phyloP scores from a whole-genome alignment of 2,329 filamentous ascomycete genomes.

The Microsporum audouinii region DNA sequence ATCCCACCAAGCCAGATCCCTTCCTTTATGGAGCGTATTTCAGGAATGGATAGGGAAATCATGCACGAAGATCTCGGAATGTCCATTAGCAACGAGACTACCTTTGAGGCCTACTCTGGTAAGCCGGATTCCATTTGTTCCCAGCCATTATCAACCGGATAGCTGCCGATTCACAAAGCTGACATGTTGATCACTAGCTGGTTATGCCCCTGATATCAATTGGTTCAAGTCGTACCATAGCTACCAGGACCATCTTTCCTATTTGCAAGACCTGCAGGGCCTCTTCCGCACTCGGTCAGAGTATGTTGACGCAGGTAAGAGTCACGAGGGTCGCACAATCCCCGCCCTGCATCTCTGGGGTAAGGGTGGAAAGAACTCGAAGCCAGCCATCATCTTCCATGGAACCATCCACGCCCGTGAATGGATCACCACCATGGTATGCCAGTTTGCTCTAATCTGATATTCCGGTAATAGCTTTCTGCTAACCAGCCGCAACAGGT shows the following conservation, averaged over 20 bases:
- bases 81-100: conserved; percentile 32
- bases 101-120: conserved; percentile 18
- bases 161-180: background rate
- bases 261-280: conserved; percentile 37
- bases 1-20: conserved; percentile 30
- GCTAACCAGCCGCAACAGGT: conserved; percentile 1
- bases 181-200: background rate
- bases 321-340: conserved; percentile 36
- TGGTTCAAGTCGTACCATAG: conserved; percentile 48
- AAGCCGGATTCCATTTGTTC: conserved; percentile 7
- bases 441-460: background rate
- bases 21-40: conserved; percentile 27
- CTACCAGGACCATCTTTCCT: conserved; percentile 43
- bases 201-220: conserved; percentile 22
- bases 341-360: conserved; percentile 45
- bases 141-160: background rate
- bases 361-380: conserved; percentile 31
- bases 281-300: conserved; percentile 38
- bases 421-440: conserved; percentile 47
- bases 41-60: conserved; percentile 23
- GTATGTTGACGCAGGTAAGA: conserved; percentile 40
- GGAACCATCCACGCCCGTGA: conserved; percentile 50
- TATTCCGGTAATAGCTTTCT: background rate
- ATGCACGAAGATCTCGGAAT: conserved; percentile 38
- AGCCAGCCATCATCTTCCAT: conserved; percentile 46